Percentiles rank a stretch among this genome's conserved stretches.
phyloP scores from a whole-genome alignment of 371 early-diverging fungal genomes.

The Mortierella sp. region DNA sequence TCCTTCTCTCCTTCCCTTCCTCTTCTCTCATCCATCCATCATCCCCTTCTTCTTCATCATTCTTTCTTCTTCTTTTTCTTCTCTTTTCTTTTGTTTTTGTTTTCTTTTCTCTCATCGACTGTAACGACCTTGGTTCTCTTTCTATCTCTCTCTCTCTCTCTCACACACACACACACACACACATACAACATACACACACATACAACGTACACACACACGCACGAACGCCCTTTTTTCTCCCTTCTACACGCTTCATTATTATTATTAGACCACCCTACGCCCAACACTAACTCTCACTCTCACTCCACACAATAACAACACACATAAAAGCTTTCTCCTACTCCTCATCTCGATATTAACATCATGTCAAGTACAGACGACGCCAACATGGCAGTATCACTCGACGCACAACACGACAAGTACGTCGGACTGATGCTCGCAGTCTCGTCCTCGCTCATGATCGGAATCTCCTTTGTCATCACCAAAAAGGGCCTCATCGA shows the following conservation, averaged over 20 bases:
- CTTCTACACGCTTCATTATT: background rate
- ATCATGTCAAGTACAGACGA: slow-evolving; percentile 48
- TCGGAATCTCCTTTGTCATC: slow-evolving; percentile 87
- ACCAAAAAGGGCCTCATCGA: slow-evolving; percentile 89
- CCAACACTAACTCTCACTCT: background rate
- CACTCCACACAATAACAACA: background rate
- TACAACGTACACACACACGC: background rate
- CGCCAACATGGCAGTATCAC: background rate
- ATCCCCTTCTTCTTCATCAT: background rate
- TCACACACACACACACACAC: background rate
- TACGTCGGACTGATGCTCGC: slow-evolving; percentile 90
- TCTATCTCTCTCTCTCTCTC: background rate
- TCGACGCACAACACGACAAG: slow-evolving; percentile 73
- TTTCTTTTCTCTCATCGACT: background rate
- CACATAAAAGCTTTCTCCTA: background rate
- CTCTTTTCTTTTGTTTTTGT: background rate
- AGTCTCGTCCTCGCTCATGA: slow-evolving; percentile 82
- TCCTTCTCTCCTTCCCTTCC: background rate
- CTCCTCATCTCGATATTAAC: background rate
- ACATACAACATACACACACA: no score
- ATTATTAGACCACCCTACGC: background rate
- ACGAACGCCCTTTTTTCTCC: background rate
- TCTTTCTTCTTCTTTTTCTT: background rate
- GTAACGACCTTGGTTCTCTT: background rate
- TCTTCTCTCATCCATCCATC: background rate